phyloP scores from a whole-genome alignment of 1,139 yeast species.

The Entelexis paramagnoliae region DNA sequence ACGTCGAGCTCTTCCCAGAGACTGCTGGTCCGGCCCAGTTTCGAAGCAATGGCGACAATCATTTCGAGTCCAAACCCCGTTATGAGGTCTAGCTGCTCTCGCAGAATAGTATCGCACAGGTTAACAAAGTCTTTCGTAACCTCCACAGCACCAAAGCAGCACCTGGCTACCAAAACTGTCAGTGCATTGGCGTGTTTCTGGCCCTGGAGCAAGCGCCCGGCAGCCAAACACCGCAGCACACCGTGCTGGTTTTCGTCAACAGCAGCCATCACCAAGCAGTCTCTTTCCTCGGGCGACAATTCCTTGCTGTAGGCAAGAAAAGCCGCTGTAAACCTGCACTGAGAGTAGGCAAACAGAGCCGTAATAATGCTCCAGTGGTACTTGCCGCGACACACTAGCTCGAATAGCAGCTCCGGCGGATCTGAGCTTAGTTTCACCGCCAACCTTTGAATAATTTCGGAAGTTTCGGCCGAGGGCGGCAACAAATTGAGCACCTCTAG shows the following conservation, averaged over 20 bases:
- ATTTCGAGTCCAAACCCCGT: conserved; percentile 61
- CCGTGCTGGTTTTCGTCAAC: conserved; percentile 11
- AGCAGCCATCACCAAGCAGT: conserved; percentile 4
- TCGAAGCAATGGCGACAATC: conserved; percentile 35
- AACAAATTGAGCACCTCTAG: conserved; percentile 7
- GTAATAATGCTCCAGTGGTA: conserved; percentile 15
- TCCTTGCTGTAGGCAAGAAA: conserved; percentile 8
- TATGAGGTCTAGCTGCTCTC: conserved; percentile 42
- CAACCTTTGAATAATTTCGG: neutral
- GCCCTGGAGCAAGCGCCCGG: neutral
- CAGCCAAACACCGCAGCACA: conserved; percentile 9
- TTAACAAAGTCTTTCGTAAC: conserved; percentile 3
- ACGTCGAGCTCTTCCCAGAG: conserved; percentile 10
- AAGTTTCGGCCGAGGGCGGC: neutral
- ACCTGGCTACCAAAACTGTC: conserved; percentile 1
- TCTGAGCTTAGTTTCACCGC: neutral
- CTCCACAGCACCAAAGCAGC: neutral
- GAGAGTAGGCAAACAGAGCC: conserved; percentile 17
- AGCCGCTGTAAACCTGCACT: neutral
- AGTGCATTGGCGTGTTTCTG: neutral
- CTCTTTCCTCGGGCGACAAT: neutral
- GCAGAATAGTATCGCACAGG: conserved; percentile 13
- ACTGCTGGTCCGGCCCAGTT: neutral
- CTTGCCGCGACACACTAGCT: conserved; percentile 11
- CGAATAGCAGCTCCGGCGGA: conserved; percentile 9